Evolutionary conservation across 495 filamentous ascomycete species (phyloP), one percentile per base, ranked within the genome.

Genomic region (Podospora conica): DNA sequence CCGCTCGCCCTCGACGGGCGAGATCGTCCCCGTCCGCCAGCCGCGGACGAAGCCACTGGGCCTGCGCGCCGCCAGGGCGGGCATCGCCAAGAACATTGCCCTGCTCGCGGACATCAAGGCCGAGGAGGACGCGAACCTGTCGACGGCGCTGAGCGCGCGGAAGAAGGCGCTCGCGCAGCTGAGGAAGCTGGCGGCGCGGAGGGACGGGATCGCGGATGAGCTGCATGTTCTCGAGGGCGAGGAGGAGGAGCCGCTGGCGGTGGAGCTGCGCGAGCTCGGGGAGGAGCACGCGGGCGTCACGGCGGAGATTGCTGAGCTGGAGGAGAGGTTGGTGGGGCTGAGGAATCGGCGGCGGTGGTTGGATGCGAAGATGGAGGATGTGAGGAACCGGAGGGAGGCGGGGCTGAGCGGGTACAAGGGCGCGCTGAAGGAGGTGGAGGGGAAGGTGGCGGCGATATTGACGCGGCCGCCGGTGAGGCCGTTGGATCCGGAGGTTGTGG

Each of bases 401-500:
- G 80, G 79, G 29, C 69, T 84, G 11, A 84, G 82, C 73, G 78
- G 83, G 63, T 78, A 82, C 77, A 71, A 74, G 62, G 76, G 81
- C 5, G 83, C 83, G 31, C 70, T 84, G 66, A 72, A 68, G 11
- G 93, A 97, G 70, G 92, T 96, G 66, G 88, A 90, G 73, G 90
- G 86, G 12, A 90, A 93, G 72, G 70, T 96, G 62, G 77, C 86
- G 10, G 89, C 92, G 85, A 91, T 97, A 65, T 90, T 96, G 67
- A 75, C 69, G 27, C 76, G 81, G 33, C 85, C 86, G 4, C 84
- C 83, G 6, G 75, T 83, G 15, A 73, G 71, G 25, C 78, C 80
- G 0, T 71, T 78, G 20, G 79, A 82, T 63, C 40, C 73, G 2
- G 77, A 79, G 28, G 79, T 77, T 12, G 70, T 81, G 66, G 55